Evolutionary conservation across 2,329 filamentous ascomycete species (phyloP).

Genomic region (Hypoxylon sp.): DNA sequence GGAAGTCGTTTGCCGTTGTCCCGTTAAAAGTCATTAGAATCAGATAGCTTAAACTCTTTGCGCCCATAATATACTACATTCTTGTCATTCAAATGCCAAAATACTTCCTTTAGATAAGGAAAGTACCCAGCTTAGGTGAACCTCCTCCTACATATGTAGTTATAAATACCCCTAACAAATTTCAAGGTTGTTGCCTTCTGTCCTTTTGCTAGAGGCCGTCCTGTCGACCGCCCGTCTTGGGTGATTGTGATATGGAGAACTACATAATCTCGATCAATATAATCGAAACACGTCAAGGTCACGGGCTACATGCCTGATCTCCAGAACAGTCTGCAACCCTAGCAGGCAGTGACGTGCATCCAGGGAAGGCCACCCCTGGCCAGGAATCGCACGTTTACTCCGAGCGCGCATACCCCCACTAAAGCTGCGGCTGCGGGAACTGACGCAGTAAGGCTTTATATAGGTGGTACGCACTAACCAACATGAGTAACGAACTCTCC

Average conservation of each 20-base stretch:
- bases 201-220: constrained; percentile 16
- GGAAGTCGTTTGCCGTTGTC: neutral
- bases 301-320: constrained; percentile 13
- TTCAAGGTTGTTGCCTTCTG: constrained; percentile 3
- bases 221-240: constrained; percentile 27
- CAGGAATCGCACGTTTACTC: constrained; percentile 9
- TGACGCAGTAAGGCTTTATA: constrained; percentile 32
- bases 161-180: constrained; percentile 11
- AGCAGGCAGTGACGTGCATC: neutral
- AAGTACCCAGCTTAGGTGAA: neutral
- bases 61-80: neutral
- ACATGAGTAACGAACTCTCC: neutral
- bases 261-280: constrained; percentile 33
- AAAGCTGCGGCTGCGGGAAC: constrained; percentile 11
- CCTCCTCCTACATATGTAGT: constrained; percentile 11
- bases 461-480: constrained; percentile 11
- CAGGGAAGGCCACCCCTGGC: neutral
- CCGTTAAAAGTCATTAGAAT: neutral
- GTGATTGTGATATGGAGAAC: constrained; percentile 4
- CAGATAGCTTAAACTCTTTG: neutral
- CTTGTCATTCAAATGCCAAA: neutral
- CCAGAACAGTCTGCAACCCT: constrained; percentile 9
- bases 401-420: no score
- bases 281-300: constrained; percentile 33
- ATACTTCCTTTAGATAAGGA: neutral